Evolutionary conservation across 140 eudicot species (phyloP).

Genomic region (Cichorium intybus): DNA sequence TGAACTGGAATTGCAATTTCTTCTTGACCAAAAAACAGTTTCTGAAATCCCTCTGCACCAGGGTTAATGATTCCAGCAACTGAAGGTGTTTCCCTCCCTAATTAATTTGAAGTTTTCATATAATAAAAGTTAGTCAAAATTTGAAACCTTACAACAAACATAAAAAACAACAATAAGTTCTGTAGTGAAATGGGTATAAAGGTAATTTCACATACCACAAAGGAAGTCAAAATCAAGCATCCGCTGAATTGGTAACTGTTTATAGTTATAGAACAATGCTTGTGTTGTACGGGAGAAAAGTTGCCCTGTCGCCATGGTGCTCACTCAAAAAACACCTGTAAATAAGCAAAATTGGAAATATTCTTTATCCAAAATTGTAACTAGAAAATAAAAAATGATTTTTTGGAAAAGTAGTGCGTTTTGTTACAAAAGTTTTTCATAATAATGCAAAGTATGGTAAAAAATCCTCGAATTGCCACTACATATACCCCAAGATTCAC

Average conservation of each 20-base stretch:
- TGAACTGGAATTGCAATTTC: conserved; percentile 96
- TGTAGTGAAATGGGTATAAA: not conserved
- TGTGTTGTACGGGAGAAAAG: conserved; percentile 80
- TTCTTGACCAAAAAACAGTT: conserved; percentile 92
- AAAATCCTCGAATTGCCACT: not conserved
- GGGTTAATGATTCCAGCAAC: conserved; percentile 97
- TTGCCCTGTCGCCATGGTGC: conserved; percentile 75
- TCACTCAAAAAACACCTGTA: conserved; percentile 35
- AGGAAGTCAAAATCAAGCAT: conserved; percentile 96
- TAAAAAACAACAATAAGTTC: not conserved
- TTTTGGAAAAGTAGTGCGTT: not conserved
- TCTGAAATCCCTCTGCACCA: conserved; percentile 96
- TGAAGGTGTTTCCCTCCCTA: conserved; percentile 96
- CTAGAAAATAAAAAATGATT: not conserved
- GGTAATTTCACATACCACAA: conserved; percentile 49
- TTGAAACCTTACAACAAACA: not conserved
- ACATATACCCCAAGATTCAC: not conserved
- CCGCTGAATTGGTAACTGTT: conserved; percentile 81
- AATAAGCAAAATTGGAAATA: not conserved
- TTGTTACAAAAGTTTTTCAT: too few species aligned
- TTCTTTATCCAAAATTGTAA: not conserved
- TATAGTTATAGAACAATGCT: conserved; percentile 77
- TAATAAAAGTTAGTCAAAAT: conserved; percentile 3
- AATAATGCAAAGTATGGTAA: not conserved
- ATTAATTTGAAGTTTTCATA: not conserved